These are phyloP conservation scores for thale cress (Arabidopsis thaliana) DNA, from an alignment of 345 rosid genomes.

Conservation along the genomic window TAIR10.1 NC_003076.8:24907001-24907500, in stretches of 20 bases:
- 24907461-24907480: slow-evolving; percentile 7
- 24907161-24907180: slow-evolving; percentile 26
- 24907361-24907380: slow-evolving; percentile 9
- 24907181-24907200: neutral
- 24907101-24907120: neutral
- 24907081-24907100: neutral
- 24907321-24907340: neutral
- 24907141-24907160: neutral
- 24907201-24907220: neutral
- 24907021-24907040: slow-evolving; percentile 48
- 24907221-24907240: slow-evolving; percentile 30
- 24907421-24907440: slow-evolving; percentile 17
- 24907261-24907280: slow-evolving; percentile 34
- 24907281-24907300: slow-evolving; percentile 12
- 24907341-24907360: neutral
- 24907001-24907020: slow-evolving; percentile 47
- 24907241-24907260: slow-evolving; percentile 38
- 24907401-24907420: slow-evolving; percentile 28
- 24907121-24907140: neutral
- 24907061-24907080: neutral
- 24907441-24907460: slow-evolving; percentile 48
- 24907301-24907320: neutral
- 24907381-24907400: slow-evolving; percentile 16
- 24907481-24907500: slow-evolving; percentile 21
- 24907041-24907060: slow-evolving; percentile 36